Conservation (phyloP, 192 early-diverging fungal genomes). For the Coemansia reversa region DNA sequence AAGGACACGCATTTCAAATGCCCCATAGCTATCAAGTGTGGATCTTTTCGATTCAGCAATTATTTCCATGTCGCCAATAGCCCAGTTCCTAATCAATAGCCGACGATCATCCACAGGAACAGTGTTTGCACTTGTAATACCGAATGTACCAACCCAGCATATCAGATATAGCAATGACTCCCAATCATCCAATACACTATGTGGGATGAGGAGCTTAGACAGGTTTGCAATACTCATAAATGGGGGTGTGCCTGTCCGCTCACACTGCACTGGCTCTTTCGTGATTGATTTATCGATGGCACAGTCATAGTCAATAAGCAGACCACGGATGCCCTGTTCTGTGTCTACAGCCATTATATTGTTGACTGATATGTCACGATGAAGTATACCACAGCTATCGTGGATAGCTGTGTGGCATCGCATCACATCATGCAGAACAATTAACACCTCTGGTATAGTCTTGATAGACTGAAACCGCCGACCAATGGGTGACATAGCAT, state of each 20-base stretch:
- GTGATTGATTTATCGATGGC: conserved; percentile 1
- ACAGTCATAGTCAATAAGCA: conserved; percentile 10
- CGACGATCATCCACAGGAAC: too few species aligned
- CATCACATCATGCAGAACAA: conserved; percentile 10
- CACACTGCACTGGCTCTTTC: neutral
- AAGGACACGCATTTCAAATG: too few species aligned
- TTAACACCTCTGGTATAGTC: neutral
- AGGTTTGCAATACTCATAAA: conserved; percentile 11
- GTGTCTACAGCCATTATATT: conserved; percentile 4
- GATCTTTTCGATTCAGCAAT: too few species aligned
- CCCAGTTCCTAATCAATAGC: too few species aligned
- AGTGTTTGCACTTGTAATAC: neutral
- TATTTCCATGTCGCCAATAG: too few species aligned
- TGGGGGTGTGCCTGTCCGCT: conserved; percentile 5
- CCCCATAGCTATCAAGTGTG: too few species aligned
- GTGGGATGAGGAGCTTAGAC: neutral
- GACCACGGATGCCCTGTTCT: neutral
- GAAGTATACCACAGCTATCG: neutral
- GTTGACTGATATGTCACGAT: conserved; percentile 8
- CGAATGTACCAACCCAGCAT: conserved; percentile 22
- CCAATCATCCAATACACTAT: conserved; percentile 27
- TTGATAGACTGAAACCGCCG: neutral
- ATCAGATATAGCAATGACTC: conserved; percentile 27
- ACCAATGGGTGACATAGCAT: conserved; percentile 8
- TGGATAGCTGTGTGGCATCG: conserved; percentile 1